phyloP scores from a whole-genome alignment of 1,139 yeast species.

The Hyphopichia buzzinii region DNA sequence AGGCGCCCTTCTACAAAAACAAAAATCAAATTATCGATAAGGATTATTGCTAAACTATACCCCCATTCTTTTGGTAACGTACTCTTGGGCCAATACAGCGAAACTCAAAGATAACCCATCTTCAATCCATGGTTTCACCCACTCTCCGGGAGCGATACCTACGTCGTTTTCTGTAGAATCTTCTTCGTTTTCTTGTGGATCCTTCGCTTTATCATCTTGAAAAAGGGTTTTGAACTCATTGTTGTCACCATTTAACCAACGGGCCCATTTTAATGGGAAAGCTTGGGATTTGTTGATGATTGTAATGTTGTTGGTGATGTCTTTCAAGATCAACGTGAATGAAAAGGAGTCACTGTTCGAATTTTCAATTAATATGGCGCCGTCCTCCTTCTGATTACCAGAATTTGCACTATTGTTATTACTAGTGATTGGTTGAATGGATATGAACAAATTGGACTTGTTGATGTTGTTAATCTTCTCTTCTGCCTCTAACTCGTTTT shows the following conservation, averaged over 20 bases:
- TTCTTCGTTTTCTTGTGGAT: slow-evolving; percentile 14
- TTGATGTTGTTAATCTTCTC: slow-evolving; percentile 28
- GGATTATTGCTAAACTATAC: too few relatives aligned
- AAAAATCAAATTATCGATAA: too few relatives aligned
- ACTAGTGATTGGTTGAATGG: slow-evolving; percentile 67
- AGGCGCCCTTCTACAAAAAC: too few relatives aligned
- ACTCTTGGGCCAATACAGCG: slow-evolving; percentile 86
- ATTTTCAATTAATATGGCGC: slow-evolving; percentile 41
- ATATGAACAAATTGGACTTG: slow-evolving; percentile 69
- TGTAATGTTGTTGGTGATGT: slow-evolving; percentile 72
- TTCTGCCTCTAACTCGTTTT: slow-evolving; percentile 18
- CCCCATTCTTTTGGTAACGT: slow-evolving; percentile 92
- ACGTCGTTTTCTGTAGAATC: slow-evolving; percentile 28
- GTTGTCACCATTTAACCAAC: slow-evolving; percentile 66
- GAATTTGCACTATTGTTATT: slow-evolving; percentile 13
- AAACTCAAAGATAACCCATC: slow-evolving; percentile 77
- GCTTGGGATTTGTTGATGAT: slow-evolving; percentile 81
- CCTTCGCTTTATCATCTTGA: slow-evolving; percentile 13
- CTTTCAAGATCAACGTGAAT: slow-evolving; percentile 73
- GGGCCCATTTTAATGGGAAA: slow-evolving; percentile 85
- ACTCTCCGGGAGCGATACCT: slow-evolving; percentile 84
- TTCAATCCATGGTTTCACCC: slow-evolving; percentile 94
- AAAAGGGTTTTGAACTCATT: slow-evolving; percentile 24
- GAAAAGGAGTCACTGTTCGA: slow-evolving; percentile 40
- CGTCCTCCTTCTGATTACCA: slow-evolving; percentile 25